Conservation (phyloP, 768 basidiomycete genomes). For the Tricholoma flavovirens region DNA sequence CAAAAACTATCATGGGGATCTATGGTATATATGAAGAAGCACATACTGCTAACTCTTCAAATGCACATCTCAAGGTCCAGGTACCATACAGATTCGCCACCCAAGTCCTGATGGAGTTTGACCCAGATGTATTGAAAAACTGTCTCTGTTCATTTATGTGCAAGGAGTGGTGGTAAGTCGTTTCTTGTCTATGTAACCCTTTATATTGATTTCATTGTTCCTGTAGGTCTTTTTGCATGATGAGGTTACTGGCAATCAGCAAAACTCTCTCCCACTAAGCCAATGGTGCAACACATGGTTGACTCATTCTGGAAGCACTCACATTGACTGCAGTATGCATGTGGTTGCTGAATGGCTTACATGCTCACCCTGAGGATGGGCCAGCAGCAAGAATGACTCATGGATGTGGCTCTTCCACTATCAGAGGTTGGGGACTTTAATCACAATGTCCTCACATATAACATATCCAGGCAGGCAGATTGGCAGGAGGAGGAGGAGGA, state of each 20-base stretch:
- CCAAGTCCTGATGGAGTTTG: not conserved
- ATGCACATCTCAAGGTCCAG: too few species aligned
- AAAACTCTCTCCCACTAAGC: not conserved
- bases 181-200: not conserved
- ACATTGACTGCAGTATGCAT: too few species aligned
- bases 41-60: not conserved
- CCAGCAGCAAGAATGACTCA: too few species aligned
- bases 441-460: too few species aligned
- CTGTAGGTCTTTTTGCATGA: slow-evolving; percentile 2
- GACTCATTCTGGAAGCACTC: too few species aligned
- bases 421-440: too few species aligned
- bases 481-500: not conserved
- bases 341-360: too few species aligned
- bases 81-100: not conserved
- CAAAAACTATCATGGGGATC: not conserved
- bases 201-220: not conserved
- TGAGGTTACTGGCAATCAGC: slow-evolving; percentile 2
- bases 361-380: too few species aligned
- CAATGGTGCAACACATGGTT: not conserved
- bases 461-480: too few species aligned
- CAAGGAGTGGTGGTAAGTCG: too few species aligned
- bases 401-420: too few species aligned
- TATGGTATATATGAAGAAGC: slow-evolving; percentile 7
- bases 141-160: too few species aligned
- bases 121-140: not conserved